Base-by-base conservation (phyloP, 2,329 filamentous ascomycete genomes). In the Aspergillus sp. region DNA sequence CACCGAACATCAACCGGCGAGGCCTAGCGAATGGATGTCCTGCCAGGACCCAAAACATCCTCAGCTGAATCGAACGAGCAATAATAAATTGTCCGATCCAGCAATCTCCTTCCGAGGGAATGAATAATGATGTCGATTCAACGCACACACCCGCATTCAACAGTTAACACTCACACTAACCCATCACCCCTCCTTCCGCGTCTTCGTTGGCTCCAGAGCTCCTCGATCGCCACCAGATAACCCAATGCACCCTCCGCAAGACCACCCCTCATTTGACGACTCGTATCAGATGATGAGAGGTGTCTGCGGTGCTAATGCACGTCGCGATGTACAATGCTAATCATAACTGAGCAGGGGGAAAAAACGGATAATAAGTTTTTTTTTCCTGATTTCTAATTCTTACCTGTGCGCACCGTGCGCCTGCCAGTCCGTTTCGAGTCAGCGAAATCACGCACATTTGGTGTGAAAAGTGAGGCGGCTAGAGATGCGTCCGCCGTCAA, bases 291-390 rank as follows among this genome's bases (percentile, higher is more conserved):
- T 67, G 65, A 67, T 64, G 51, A 45, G 53, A 58, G 33, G 44
- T 22, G 37, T 37, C 57, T 66, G 65, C 65, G 63, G 58, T 60
- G 48, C 62, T 64, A 67, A 64, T 63, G 64, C 65, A 64, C 42
- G 49, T 33, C 22, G 44, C 46, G 51, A 61, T 50, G 24, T 41
- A 45, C 47, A 34, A 44, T 57, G 27, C 51, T 54, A 60, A 51
- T 57, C 51, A 57, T 55, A 48, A 19, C 19, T 53, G 39, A 40
- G 33, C 30, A 46, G 27, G 48, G 47, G 17, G 49, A 55, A 27
- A 42, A 13, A 44, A 30, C 20, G 22, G 19, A 47, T 44, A 39
- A 37, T 49, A 33, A 41, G 22, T 33, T 41, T 41, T 40, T 20
- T 11, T 44, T 52, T 37, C 12, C 19, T 19, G 4, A 33, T 46